Evolutionary conservation across 1,284 basidiomycete species (phyloP).

Genomic region (Ustilago lituana): DNA sequence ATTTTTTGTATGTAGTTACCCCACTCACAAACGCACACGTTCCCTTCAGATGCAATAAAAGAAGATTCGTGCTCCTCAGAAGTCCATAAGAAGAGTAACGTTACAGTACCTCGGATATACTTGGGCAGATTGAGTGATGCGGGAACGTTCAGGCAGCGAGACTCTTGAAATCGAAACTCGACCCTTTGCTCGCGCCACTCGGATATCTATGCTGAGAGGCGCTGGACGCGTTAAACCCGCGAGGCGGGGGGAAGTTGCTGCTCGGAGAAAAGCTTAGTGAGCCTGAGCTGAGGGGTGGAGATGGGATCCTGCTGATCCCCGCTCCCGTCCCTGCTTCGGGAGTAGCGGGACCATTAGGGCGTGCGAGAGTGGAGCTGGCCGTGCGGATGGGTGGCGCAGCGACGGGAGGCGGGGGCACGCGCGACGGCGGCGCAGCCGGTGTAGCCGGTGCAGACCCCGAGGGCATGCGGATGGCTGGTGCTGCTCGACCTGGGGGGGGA

Average conservation of each 20-base stretch:
- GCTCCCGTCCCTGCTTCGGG: not conserved
- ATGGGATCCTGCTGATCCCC: slow-evolving; percentile 25
- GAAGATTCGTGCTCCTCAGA: too few relatives aligned
- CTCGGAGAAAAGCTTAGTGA: slow-evolving; percentile 36
- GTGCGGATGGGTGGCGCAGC: slow-evolving; percentile 58
- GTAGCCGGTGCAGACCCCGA: slow-evolving; percentile 76
- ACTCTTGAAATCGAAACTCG: slow-evolving; percentile 32
- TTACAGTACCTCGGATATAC: too few relatives aligned
- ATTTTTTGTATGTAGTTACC: too few relatives aligned
- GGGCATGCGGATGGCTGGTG: slow-evolving; percentile 75
- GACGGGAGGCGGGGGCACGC: slow-evolving; percentile 73
- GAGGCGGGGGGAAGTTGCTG: slow-evolving; percentile 38
- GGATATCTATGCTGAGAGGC: slow-evolving; percentile 45
- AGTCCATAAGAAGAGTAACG: too few relatives aligned
- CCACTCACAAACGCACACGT: not conserved
- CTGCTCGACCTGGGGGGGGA: slow-evolving; percentile 79
- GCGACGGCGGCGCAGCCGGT: slow-evolving; percentile 74
- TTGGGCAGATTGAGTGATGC: too few relatives aligned
- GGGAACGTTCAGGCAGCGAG: slow-evolving; percentile 11
- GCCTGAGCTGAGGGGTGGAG: slow-evolving; percentile 35
- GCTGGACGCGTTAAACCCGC: slow-evolving; percentile 34
- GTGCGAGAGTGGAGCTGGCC: slow-evolving; percentile 29
- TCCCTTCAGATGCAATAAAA: too few relatives aligned
- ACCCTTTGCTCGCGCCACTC: slow-evolving; percentile 35
- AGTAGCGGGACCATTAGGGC: slow-evolving; percentile 20